These are phyloP conservation scores for Vitis hybrid DNA, from an alignment of 177 flowering plant genomes.

Conservation along the genomic window DNA sequence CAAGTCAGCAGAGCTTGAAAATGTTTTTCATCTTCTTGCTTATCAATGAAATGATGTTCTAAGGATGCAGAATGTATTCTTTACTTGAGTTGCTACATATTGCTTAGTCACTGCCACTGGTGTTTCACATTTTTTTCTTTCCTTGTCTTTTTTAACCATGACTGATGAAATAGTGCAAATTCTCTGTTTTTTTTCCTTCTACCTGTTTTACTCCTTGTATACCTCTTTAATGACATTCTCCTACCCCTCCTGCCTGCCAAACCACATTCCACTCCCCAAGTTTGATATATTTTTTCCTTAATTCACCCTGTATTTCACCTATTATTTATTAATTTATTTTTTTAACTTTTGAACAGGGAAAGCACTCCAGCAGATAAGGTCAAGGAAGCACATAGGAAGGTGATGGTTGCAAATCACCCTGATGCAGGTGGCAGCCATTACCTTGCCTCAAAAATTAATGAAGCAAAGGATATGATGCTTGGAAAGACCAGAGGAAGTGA, in stretches of 20 bases:
- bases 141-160: too few relatives aligned
- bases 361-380: constrained; percentile 57
- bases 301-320: neutral
- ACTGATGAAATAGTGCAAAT: too few relatives aligned
- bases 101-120: too few relatives aligned
- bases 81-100: too few relatives aligned
- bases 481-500: constrained; percentile 52
- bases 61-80: too few relatives aligned
- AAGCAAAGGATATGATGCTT: constrained; percentile 77
- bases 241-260: neutral
- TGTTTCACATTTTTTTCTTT: too few relatives aligned
- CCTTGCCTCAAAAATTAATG: constrained; percentile 77
- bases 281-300: too few relatives aligned
- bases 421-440: constrained; percentile 87
- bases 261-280: neutral
- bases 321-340: neutral
- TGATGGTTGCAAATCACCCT: constrained; percentile 88
- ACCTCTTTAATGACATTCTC: neutral
- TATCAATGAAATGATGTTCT: too few relatives aligned
- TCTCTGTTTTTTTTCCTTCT: too few relatives aligned
- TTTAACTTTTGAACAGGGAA: constrained; percentile 42
- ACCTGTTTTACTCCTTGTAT: too few relatives aligned
- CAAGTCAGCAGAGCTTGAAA: too few relatives aligned
- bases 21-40: too few relatives aligned
- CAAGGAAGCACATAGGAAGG: constrained; percentile 74